phyloP scores from a whole-genome alignment of 768 basidiomycete species.

The Pleurotus tuber-regium region DNA sequence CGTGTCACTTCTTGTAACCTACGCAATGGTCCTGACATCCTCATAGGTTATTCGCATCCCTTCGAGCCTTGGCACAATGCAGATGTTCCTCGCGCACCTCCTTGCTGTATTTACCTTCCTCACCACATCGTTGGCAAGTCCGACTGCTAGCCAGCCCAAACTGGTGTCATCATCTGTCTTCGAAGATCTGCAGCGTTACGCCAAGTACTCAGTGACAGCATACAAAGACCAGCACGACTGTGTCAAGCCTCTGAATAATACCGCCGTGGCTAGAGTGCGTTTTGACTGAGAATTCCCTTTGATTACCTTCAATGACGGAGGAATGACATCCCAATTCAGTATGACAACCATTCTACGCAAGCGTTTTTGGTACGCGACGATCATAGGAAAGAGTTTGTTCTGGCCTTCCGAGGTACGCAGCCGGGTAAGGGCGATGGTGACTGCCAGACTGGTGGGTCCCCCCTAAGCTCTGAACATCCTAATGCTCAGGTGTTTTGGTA shows the following conservation, averaged over 20 bases:
- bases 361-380: background rate
- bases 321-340: background rate
- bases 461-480: background rate
- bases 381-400: background rate
- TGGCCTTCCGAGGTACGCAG: constrained; percentile 4
- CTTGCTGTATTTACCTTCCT: too few relatives aligned
- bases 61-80: too few relatives aligned
- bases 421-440: background rate
- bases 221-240: constrained; percentile 7
- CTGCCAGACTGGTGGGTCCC: background rate
- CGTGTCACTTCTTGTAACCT: too few relatives aligned
- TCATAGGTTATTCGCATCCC: too few relatives aligned
- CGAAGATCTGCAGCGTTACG: constrained; percentile 1
- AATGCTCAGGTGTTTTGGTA: background rate
- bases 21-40: too few relatives aligned
- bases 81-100: too few relatives aligned
- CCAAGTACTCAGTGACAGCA: constrained; percentile 3
- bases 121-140: too few relatives aligned
- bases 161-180: background rate
- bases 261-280: constrained; percentile 1
- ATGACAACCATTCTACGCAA: constrained; percentile 2
- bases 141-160: background rate
- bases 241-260: constrained; percentile 6
- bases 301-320: too few relatives aligned
- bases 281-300: background rate